Evolutionary conservation across 2,329 filamentous ascomycete species (phyloP), one percentile per base, ranked within the genome.

Genomic region (Knufia petricola): DNA sequence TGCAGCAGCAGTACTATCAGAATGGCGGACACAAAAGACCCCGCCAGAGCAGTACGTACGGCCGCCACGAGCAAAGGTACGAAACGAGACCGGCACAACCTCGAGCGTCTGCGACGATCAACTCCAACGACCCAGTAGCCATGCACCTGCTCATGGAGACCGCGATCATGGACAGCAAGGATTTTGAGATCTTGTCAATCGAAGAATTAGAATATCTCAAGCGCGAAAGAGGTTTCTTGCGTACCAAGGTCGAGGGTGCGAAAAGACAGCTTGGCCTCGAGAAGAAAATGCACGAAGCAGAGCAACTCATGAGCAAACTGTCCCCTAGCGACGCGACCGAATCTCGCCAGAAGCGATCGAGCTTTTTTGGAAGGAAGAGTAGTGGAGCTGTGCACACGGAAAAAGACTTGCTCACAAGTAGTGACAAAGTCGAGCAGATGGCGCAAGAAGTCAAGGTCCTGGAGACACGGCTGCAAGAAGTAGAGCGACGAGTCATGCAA

Each of bases 101-200:
- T 8, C 52, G 55, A 38, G 50, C 53, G 24, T 57, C 56, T 3
- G 46, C 49, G 17, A 36, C 52, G 10, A 48, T 59, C 2, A 68
- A 71, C 47, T 59, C 66, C 49, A 72, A 69, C 55, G 79, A 82
- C 59, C 75, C 75, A 0, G 75, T 98, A 38, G 84, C 88, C 59
- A 82, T 95, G 64, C 94, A 96, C 64, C 72, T 98, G 40, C 77
- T 98, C 50, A 89, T 92, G 53, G 90, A 96, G 70, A 96, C 87
- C 17, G 92, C 92, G 17, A 78, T 98, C 52, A 79, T 82, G 51
- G 92, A 98, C 67, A 94, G 88, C 69, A 84, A 82, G 61, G 72
- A 81, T 58, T 98, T 82, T 64, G 82, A 90, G 61, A 82, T 98
- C 20, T 65, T 98, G 52, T 87, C 89, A 0, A 85, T 90, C 58